Base-by-base conservation (phyloP, 768 basidiomycete species). In the Lactarius tabidus region DNA sequence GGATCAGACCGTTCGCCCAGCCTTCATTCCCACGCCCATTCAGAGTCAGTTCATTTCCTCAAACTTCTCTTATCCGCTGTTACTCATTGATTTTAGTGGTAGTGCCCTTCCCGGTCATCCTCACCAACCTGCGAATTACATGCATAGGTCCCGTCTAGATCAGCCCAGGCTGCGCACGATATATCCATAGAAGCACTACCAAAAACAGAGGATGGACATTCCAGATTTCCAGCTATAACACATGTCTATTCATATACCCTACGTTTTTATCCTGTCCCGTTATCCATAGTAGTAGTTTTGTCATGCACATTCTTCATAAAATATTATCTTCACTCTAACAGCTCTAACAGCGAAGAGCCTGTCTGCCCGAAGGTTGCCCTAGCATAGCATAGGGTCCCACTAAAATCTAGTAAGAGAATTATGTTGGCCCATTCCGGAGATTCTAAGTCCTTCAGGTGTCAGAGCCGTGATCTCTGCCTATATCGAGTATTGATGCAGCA, bases 401-500 rank as follows among this genome's bases (percentile, higher is more conserved):
- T 43, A 62, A n/a, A n/a, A 14, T 58, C 62, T 57, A 73, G 26
- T 60, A 75, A 66, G 33, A 75, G 69, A 26, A 65, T 65, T 3
- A 72, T 43, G 23, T 69, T 55, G 9, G 62, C 45, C 38, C 66
- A 62, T 39, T 64, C 62, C 39, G 67, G 67, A 6, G 57, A 52
- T 48, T 69, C 58, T 8, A 75, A 35, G 29, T 72, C 63, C 35
- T 70, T 63, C 51, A 72, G 43, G 60, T 77, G 76, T 48, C 77
- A 74, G 56, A 80, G 75, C 54, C 77, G 77, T 63, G 86, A 72
- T 48, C 83, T 77, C 67, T 77, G 82, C 58, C 84, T 79, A 73
- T 87, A 86, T 66, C 82, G 78, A 48, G 77, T 78, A 66, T 86
- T 87, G 48, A 75, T 74, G 71, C 85, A 88, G 67, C 86, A 85